Conservation (phyloP, 140 eudicot species). For the Flaveria floridana region DNA sequence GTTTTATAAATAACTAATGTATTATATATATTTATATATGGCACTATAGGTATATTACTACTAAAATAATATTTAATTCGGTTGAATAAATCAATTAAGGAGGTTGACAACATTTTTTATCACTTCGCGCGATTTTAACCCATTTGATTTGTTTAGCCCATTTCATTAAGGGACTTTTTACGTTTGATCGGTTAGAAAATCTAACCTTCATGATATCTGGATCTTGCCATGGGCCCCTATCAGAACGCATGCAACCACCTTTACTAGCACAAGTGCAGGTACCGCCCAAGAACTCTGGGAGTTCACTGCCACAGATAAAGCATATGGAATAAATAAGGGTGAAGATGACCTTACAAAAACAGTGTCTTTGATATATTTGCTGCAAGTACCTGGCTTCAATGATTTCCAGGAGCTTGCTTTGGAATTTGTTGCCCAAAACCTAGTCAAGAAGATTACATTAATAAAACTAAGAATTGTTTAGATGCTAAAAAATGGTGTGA, state of each 20-base stretch:
- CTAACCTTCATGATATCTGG: conserved; percentile 80
- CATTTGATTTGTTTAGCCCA: neutral
- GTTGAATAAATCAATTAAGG: neutral
- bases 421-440: conserved; percentile 95
- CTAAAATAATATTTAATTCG: neutral
- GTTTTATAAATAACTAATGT: neutral
- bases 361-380: conserved; percentile 8
- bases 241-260: conserved; percentile 95
- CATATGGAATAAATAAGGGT: neutral
- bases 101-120: neutral
- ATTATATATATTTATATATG: neutral
- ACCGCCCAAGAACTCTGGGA: conserved; percentile 97
- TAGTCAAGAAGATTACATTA: conserved; percentile 31
- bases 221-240: conserved; percentile 97
- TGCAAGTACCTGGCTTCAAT: conserved; percentile 82
- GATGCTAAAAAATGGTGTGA: conserved; percentile 16
- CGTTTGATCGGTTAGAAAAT: neutral
- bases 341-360: neutral
- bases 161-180: neutral
- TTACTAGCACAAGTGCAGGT: conserved; percentile 79
- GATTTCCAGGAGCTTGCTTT: conserved; percentile 84
- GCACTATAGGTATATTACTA: neutral
- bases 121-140: neutral
- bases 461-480: conserved; percentile 7
- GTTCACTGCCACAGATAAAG: conserved; percentile 58